A percentile compares a stretch with the other conserved stretches of the same genome.
phyloP scores from a whole-genome alignment of 2,329 filamentous ascomycete species.

The Ophiobolus disseminans region DNA sequence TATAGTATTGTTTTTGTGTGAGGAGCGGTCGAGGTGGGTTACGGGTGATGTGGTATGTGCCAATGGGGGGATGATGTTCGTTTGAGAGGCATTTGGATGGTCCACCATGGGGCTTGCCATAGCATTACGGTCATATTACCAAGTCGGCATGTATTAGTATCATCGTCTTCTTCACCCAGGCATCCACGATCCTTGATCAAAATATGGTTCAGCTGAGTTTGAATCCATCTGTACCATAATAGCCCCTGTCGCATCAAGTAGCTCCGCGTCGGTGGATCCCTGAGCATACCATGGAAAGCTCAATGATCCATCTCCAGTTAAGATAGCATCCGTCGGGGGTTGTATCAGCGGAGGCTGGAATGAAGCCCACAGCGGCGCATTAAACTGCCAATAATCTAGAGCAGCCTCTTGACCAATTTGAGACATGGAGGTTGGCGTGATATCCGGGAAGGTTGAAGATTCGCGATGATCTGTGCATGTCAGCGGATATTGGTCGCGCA shows the following conservation, averaged over 20 bases:
- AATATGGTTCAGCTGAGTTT: conserved; percentile 1
- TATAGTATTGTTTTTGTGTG: conserved; percentile 74
- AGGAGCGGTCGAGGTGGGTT: conserved; percentile 71
- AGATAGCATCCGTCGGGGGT: not conserved
- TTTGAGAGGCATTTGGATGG: not conserved
- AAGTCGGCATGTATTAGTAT: not conserved
- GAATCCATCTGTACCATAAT: conserved; percentile 4
- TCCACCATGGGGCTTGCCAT: not conserved
- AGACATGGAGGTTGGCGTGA: not conserved
- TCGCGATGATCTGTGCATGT: conserved; percentile 2
- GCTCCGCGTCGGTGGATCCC: conserved; percentile 2
- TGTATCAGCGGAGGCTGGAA: not conserved
- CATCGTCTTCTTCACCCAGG: not conserved
- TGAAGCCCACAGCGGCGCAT: not conserved
- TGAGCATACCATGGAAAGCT: conserved; percentile 5
- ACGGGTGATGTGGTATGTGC: conserved; percentile 78
- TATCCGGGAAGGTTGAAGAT: not conserved
- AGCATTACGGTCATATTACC: not conserved
- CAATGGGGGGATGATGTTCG: conserved; percentile 75
- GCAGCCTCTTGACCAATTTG: conserved; percentile 3
- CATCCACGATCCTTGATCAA: conserved; percentile 4
- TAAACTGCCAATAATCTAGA: conserved; percentile 3
- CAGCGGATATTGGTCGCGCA: not conserved
- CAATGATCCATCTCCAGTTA: not conserved
- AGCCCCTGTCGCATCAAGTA: conserved; percentile 2